Percentiles rank a stretch among this genome's conserved stretches.
Conservation (phyloP, 2,329 filamentous ascomycete species). For the Aspergillus udagawae region DNA sequence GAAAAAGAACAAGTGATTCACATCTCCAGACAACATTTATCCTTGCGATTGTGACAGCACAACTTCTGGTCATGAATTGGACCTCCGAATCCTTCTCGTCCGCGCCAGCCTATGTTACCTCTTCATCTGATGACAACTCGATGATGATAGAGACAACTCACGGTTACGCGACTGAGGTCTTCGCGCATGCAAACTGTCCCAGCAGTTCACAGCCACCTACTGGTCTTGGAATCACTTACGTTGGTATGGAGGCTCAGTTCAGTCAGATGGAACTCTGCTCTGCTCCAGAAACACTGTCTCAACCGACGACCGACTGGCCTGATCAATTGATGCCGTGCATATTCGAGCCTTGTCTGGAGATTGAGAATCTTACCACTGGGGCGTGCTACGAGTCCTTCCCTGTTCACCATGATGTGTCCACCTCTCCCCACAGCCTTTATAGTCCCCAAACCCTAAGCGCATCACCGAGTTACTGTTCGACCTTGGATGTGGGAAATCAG, state of each 20-base stretch:
- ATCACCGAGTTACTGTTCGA: constrained; percentile 23
- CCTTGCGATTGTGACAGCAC: neutral
- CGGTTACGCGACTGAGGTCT: constrained; percentile 21
- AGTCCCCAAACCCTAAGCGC: constrained; percentile 18
- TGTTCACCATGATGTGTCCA: constrained; percentile 15
- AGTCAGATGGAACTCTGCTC: constrained; percentile 19
- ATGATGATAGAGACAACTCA: constrained; percentile 15
- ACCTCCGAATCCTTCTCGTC: constrained; percentile 19
- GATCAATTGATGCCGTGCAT: constrained; percentile 18
- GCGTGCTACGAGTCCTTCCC: constrained; percentile 23
- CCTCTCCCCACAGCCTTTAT: constrained; percentile 23
- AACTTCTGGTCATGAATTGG: constrained; percentile 20
- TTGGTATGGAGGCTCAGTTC: constrained; percentile 19
- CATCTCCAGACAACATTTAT: neutral
- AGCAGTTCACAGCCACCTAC: constrained; percentile 12
- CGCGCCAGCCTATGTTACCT: constrained; percentile 12
- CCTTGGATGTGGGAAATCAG: constrained; percentile 13
- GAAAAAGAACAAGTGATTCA: neutral
- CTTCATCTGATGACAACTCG: constrained; percentile 6
- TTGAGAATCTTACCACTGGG: constrained; percentile 15
- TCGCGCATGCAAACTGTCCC: constrained; percentile 13
- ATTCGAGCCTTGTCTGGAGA: constrained; percentile 19
- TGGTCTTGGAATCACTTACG: constrained; percentile 31
- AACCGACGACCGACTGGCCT: constrained; percentile 19
- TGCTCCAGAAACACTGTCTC: constrained; percentile 15